Evolutionary conservation across 805 yeast genomes (phyloP).

Genomic region (Sugiyamaella smithiae): DNA sequence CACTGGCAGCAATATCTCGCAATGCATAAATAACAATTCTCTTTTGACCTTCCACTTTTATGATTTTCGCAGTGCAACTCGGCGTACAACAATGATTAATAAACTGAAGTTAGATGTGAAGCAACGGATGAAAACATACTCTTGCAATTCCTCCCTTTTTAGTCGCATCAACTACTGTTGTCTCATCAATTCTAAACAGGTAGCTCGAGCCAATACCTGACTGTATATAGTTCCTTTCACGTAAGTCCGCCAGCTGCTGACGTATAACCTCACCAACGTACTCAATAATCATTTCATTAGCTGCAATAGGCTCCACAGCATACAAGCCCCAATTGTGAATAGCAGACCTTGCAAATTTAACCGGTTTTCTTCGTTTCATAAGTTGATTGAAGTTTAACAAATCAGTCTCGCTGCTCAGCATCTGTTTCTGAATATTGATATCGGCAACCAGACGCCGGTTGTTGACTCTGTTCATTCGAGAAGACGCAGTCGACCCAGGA

Average conservation of each 20-base stretch:
- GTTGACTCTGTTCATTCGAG: constrained; percentile 82
- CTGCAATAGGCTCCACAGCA: constrained; percentile 93
- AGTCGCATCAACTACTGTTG: constrained; percentile 95
- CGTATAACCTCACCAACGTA: constrained; percentile 94
- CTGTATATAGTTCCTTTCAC: constrained; percentile 80
- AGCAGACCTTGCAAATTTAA: constrained; percentile 94
- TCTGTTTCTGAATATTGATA: constrained; percentile 73
- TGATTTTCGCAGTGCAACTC: constrained; percentile 94
- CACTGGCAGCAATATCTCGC: constrained; percentile 81
- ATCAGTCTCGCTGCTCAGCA: constrained; percentile 65
- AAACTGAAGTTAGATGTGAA: constrained; percentile 38
- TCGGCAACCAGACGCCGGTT: constrained; percentile 88
- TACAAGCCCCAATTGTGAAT: constrained; percentile 98
- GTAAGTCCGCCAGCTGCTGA: constrained; percentile 88
- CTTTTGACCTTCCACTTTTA: constrained; percentile 89
- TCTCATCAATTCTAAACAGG: constrained; percentile 87
- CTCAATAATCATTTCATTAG: constrained; percentile 95
- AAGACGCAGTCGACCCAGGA: constrained; percentile 43
- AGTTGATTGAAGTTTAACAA: constrained; percentile 79
- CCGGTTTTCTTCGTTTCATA: constrained; percentile 87
- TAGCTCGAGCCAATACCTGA: constrained; percentile 96
- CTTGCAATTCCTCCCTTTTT: constrained; percentile 96
- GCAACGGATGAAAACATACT: constrained; percentile 11
- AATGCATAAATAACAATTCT: constrained; percentile 93
- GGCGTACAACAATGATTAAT: constrained; percentile 98